Evolutionary conservation across 2,329 filamentous ascomycete genomes (phyloP).

Genomic region (Monosporascus sp.): DNA sequence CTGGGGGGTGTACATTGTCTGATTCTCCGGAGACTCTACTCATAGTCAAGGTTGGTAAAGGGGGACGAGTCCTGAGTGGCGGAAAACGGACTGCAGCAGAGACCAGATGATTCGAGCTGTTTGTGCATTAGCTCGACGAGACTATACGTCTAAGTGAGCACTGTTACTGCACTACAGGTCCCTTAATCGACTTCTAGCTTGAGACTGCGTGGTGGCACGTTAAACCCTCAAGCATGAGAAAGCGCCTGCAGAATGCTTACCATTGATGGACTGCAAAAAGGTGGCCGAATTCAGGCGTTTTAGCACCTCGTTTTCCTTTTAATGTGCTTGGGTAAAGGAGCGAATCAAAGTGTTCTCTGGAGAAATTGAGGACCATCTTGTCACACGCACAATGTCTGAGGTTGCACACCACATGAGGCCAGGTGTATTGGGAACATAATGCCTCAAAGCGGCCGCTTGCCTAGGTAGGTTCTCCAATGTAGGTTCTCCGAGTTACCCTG

Average conservation of each 20-base stretch:
- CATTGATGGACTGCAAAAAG: no score
- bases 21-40: slow-evolving; percentile 19
- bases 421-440: slow-evolving; percentile 2
- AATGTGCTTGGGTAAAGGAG: background rate
- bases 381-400: slow-evolving; percentile 25
- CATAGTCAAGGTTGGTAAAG: slow-evolving; percentile 17
- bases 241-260: no score
- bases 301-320: no score
- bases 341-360: slow-evolving; percentile 9
- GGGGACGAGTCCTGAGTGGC: slow-evolving; percentile 18
- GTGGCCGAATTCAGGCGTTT: no score
- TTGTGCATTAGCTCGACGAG: background rate
- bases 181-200: no score
- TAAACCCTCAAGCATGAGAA: no score
- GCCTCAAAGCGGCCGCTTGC: background rate
- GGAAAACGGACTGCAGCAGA: background rate
- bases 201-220: no score
- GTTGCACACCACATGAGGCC: slow-evolving; percentile 4
- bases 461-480: no score
- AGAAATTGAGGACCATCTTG: slow-evolving; percentile 22
- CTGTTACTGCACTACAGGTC: no score
- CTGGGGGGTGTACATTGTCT: slow-evolving; percentile 22
- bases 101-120: no score
- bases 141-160: background rate
- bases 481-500: no score